Conservation (phyloP, 1,284 basidiomycete genomes). For the Ustilago crameri region DNA sequence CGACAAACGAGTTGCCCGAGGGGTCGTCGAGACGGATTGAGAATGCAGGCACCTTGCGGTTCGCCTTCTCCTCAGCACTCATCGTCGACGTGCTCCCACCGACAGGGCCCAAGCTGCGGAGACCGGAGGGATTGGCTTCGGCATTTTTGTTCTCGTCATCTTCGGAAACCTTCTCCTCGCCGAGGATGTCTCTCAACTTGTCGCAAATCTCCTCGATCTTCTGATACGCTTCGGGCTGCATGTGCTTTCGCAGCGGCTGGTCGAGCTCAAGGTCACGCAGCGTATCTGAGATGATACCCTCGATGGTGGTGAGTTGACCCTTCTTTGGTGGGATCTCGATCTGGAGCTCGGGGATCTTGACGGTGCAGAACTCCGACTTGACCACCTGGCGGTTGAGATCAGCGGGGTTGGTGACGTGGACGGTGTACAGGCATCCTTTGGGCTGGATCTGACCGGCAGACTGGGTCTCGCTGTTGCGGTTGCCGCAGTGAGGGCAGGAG, state of each 20-base stretch:
- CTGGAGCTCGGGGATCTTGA: conserved; percentile 86
- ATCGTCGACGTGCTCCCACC: conserved; percentile 27
- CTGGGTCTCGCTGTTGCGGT: conserved; percentile 92
- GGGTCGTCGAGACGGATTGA: conserved; percentile 92
- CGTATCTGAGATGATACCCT: conserved; percentile 89
- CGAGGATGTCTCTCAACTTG: conserved; percentile 77
- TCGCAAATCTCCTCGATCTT: conserved; percentile 83
- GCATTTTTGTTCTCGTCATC: conserved; percentile 65
- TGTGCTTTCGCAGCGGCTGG: conserved; percentile 86
- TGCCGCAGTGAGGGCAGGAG: conserved; percentile 90
- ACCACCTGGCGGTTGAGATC: conserved; percentile 95
- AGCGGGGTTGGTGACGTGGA: conserved; percentile 76
- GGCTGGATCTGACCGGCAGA: conserved; percentile 84
- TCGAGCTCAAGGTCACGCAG: conserved; percentile 83
- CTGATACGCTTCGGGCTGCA: conserved; percentile 79
- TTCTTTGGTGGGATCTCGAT: conserved; percentile 85
- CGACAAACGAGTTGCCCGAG: conserved; percentile 86
- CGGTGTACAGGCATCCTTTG: conserved; percentile 77
- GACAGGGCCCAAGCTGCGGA: conserved; percentile 42
- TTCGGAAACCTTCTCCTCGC: conserved; percentile 71
- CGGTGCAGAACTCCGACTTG: conserved; percentile 84
- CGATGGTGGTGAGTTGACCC: conserved; percentile 94
- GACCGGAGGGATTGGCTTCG: conserved; percentile 50
- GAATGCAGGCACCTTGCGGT: conserved; percentile 78
- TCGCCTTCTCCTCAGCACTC: conserved; percentile 53